Evolutionary conservation across 2,329 filamentous ascomycete species (phyloP).

Genomic region (Botrytis tulipae): DNA sequence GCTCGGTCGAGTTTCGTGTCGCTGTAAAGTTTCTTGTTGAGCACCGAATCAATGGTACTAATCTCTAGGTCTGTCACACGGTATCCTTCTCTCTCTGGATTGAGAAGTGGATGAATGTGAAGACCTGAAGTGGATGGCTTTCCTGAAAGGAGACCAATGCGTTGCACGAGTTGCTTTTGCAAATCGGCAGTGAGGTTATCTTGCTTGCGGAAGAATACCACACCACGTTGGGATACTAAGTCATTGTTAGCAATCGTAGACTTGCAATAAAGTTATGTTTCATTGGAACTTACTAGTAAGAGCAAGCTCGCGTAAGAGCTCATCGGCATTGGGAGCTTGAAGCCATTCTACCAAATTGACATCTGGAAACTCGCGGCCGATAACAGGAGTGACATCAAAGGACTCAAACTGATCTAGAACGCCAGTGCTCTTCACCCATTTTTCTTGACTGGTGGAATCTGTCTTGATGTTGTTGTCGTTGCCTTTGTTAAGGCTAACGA

Average conservation of each 20-base stretch:
- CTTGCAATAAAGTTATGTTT: background rate
- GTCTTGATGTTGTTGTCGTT: constrained; percentile 18
- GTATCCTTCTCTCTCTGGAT: constrained; percentile 49
- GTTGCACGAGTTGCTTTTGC: constrained; percentile 63
- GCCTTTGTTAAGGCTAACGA: constrained; percentile 14
- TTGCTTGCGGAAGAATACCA: constrained; percentile 69
- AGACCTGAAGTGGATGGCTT: constrained; percentile 55
- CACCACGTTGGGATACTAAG: constrained; percentile 64
- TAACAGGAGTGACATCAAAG: constrained; percentile 46
- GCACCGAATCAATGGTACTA: constrained; percentile 59
- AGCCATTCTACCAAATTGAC: constrained; percentile 47
- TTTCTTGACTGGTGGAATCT: constrained; percentile 23
- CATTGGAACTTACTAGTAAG: constrained; percentile 41
- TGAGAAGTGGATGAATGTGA: constrained; percentile 60
- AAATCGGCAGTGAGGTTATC: constrained; percentile 58
- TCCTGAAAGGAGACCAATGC: constrained; percentile 56
- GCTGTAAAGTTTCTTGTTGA: constrained; percentile 51
- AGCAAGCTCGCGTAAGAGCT: constrained; percentile 50
- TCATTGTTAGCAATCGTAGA: background rate
- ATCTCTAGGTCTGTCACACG: constrained; percentile 55
- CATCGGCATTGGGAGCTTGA: constrained; percentile 47
- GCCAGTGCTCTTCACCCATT: constrained; percentile 34
- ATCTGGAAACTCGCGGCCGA: constrained; percentile 47
- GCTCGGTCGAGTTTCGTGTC: constrained; percentile 18
- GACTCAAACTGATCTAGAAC: constrained; percentile 34